Percentiles rank a stretch among this genome's conserved stretches.
These are phyloP conservation scores for Plectosphaerella sp. DNA, from an alignment of 2,329 filamentous ascomycete genomes.

Conservation along the genomic window DNA sequence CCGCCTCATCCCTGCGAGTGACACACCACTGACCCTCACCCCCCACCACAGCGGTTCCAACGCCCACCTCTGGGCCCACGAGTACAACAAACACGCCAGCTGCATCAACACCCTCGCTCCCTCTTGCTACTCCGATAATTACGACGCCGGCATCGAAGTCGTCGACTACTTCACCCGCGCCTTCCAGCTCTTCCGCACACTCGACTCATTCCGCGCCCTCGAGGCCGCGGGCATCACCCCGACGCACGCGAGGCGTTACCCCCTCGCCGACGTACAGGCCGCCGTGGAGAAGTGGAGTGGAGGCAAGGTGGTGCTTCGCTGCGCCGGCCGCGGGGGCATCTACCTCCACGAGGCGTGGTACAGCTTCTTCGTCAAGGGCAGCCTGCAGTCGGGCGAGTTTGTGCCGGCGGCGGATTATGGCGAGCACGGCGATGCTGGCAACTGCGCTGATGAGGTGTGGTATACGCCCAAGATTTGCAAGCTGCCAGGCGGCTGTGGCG, in stretches of 20 bases:
- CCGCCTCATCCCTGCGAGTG: not conserved
- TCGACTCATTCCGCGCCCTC: slow-evolving; percentile 38
- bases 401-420: slow-evolving; percentile 33
- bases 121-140: slow-evolving; percentile 56
- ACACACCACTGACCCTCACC: not conserved
- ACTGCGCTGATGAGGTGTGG: slow-evolving; percentile 31
- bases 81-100: slow-evolving; percentile 69
- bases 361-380: slow-evolving; percentile 47
- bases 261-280: slow-evolving; percentile 33
- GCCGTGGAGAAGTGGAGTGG: slow-evolving; percentile 40
- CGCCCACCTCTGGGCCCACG: slow-evolving; percentile 59
- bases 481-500: slow-evolving; percentile 6
- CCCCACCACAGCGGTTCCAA: slow-evolving; percentile 26
- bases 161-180: slow-evolving; percentile 41
- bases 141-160: slow-evolving; percentile 34
- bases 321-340: slow-evolving; percentile 27
- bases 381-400: slow-evolving; percentile 44
- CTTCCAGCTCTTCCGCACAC: slow-evolving; percentile 32
- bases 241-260: slow-evolving; percentile 29
- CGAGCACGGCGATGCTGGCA: slow-evolving; percentile 30
- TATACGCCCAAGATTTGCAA: slow-evolving; percentile 33
- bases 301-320: slow-evolving; percentile 38
- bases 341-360: slow-evolving; percentile 50
- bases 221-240: slow-evolving; percentile 30
- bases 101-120: slow-evolving; percentile 67